phyloP scores from a whole-genome alignment of 495 filamentous ascomycete species.

The Daldinia decipiens region DNA sequence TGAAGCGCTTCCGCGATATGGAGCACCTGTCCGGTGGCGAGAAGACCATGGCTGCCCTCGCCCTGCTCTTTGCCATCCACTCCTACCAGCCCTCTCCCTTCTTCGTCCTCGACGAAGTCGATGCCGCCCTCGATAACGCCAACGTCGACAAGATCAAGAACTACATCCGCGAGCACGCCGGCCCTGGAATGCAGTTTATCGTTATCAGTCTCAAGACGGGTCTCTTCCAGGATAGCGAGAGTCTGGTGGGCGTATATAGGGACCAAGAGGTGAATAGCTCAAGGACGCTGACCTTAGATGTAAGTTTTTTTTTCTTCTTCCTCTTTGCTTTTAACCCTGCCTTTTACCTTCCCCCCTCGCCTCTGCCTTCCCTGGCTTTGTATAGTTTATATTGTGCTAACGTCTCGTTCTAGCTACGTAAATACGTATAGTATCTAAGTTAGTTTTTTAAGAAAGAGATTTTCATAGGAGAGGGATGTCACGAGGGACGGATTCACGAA shows the following conservation, averaged over 20 bases:
- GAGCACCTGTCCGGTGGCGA: conserved; percentile 97
- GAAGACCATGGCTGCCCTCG: conserved; percentile 98
- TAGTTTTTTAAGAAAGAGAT: neutral
- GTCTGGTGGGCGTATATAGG: conserved; percentile 91
- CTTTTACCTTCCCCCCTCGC: neutral
- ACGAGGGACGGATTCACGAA: conserved; percentile 39
- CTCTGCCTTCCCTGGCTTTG: neutral
- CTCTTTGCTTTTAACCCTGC: neutral
- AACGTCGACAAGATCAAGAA: conserved; percentile 95
- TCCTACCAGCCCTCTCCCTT: conserved; percentile 93
- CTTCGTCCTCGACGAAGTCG: conserved; percentile 98
- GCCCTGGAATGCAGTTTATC: conserved; percentile 98
- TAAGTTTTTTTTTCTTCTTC: conserved; percentile 62
- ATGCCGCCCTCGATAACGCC: conserved; percentile 95
- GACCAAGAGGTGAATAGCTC: conserved; percentile 93
- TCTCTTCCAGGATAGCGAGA: conserved; percentile 93
- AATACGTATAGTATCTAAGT: conserved; percentile 41
- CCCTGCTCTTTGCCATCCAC: conserved; percentile 95
- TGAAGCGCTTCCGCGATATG: conserved; percentile 99
- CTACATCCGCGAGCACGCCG: conserved; percentile 92
- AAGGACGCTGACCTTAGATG: conserved; percentile 90
- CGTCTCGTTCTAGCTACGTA: conserved; percentile 39
- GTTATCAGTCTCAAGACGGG: conserved; percentile 95
- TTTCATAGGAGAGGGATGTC: conserved; percentile 16
- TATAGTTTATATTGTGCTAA: conserved; percentile 27